phyloP scores from a whole-genome alignment of 1,284 basidiomycete species.

The Pseudozyma thailandica region DNA sequence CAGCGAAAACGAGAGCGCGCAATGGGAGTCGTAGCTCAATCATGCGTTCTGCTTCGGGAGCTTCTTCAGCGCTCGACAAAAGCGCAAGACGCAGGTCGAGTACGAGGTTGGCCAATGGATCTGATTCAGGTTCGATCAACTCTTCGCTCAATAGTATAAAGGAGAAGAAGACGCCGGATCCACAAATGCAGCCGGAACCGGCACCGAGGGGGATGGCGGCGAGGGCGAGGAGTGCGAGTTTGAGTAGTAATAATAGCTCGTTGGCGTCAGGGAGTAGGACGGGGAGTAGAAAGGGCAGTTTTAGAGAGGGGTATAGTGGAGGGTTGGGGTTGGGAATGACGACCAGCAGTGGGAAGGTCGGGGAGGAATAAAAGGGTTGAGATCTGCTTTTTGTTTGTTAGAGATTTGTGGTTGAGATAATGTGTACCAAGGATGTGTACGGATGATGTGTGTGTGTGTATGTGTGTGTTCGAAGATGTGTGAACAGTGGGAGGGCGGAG shows the following conservation, averaged over 20 bases:
- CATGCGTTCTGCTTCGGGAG: constrained; percentile 29
- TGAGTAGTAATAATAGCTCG: constrained; percentile 30
- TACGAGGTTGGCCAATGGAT: not conserved
- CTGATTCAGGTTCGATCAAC: constrained; percentile 8
- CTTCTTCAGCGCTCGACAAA: constrained; percentile 7
- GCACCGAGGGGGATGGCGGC: constrained; percentile 47
- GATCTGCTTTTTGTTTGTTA: not conserved
- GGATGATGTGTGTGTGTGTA: not conserved
- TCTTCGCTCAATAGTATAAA: constrained; percentile 2
- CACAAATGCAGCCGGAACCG: constrained; percentile 44
- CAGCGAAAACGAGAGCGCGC: constrained; percentile 9
- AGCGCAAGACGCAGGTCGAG: constrained; percentile 6
- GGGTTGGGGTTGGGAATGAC: constrained; percentile 25
- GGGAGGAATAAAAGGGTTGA: not conserved
- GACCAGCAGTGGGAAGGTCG: not conserved
- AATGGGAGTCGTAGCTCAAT: constrained; percentile 29
- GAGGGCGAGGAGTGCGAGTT: constrained; percentile 40
- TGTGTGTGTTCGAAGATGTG: not conserved
- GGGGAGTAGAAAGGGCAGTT: constrained; percentile 21
- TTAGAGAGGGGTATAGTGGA: constrained; percentile 5
- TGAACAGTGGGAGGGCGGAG: too few species aligned
- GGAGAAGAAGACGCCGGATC: constrained; percentile 16
- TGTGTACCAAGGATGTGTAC: not conserved
- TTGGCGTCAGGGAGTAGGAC: constrained; percentile 13
- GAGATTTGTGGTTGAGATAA: too few species aligned